A percentile compares a stretch with the other conserved stretches of the same genome.
phyloP scores from a whole-genome alignment of 371 early-diverging fungal species.

The Neoconidiobolus thromboides region DNA sequence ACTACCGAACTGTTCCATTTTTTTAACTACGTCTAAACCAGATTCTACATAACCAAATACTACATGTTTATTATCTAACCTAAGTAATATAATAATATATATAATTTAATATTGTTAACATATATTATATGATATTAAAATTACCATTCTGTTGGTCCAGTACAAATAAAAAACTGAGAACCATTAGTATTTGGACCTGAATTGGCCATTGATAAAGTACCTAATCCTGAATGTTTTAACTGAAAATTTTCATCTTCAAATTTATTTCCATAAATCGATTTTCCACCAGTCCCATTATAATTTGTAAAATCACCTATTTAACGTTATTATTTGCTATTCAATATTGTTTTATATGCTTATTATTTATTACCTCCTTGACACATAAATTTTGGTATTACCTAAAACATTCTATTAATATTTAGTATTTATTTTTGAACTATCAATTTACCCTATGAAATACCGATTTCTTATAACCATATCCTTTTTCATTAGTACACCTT shows the following conservation, averaged over 20 bases:
- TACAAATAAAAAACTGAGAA: constrained; percentile 90
- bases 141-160: constrained; percentile 61
- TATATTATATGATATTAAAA: not conserved
- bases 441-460: constrained; percentile 82
- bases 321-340: too few relatives aligned
- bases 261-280: constrained; percentile 64
- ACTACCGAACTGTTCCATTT: constrained; percentile 55
- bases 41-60: constrained; percentile 91
- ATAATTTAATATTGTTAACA: too few relatives aligned
- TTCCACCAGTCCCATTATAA: constrained; percentile 86
- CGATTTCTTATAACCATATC: constrained; percentile 68
- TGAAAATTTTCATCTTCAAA: constrained; percentile 83
- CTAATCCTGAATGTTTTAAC: constrained; percentile 40
- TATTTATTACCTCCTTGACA: constrained; percentile 26
- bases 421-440: not conserved
- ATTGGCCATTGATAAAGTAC: constrained; percentile 89
- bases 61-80: constrained; percentile 97
- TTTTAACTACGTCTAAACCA: constrained; percentile 54
- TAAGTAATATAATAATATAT: constrained; percentile 25
- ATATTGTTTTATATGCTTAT: too few relatives aligned
- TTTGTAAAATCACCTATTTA: constrained; percentile 42
- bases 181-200: constrained; percentile 90
- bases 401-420: not conserved
- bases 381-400: constrained; percentile 53
- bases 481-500: constrained; percentile 48